phyloP scores from a whole-genome alignment of 768 basidiomycete genomes.

The Dictyophora rubrovolvata region DNA sequence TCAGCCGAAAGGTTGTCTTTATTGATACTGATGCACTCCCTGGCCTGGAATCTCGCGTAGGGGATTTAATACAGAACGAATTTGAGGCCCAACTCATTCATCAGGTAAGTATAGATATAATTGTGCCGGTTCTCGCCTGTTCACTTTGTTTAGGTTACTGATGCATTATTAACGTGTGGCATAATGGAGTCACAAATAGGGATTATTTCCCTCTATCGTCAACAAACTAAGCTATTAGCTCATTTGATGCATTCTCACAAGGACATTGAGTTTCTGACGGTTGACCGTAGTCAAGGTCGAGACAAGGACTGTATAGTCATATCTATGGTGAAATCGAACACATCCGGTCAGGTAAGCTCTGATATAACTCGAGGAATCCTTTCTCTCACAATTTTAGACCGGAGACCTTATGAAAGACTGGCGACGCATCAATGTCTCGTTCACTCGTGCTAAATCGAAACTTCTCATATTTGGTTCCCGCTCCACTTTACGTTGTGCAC shows the following conservation, averaged over 20 bases:
- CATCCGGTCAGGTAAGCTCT: constrained; percentile 52
- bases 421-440: constrained; percentile 93
- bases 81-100: constrained; percentile 49
- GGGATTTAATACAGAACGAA: constrained; percentile 85
- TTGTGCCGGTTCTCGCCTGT: constrained; percentile 10
- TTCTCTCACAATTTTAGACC: constrained; percentile 35
- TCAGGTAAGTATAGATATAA: constrained; percentile 21
- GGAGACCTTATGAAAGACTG: constrained; percentile 94
- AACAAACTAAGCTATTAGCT: constrained; percentile 85
- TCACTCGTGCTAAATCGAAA: constrained; percentile 87
- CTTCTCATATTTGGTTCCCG: constrained; percentile 85
- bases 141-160: constrained; percentile 55
- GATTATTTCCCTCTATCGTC: constrained; percentile 85
- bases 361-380: constrained; percentile 1
- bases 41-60: constrained; percentile 69
- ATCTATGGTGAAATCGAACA: constrained; percentile 86
- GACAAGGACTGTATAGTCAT: constrained; percentile 95
- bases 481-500: constrained; percentile 53
- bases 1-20: constrained; percentile 79
- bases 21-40: constrained; percentile 85
- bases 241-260: constrained; percentile 46
- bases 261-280: constrained; percentile 77
- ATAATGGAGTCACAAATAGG: constrained; percentile 66
- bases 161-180: constrained; percentile 56
- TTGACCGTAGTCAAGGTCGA: constrained; percentile 87